Evolutionary conservation across 1,284 basidiomycete genomes (phyloP).

Genomic region (Sutorius eximius): DNA sequence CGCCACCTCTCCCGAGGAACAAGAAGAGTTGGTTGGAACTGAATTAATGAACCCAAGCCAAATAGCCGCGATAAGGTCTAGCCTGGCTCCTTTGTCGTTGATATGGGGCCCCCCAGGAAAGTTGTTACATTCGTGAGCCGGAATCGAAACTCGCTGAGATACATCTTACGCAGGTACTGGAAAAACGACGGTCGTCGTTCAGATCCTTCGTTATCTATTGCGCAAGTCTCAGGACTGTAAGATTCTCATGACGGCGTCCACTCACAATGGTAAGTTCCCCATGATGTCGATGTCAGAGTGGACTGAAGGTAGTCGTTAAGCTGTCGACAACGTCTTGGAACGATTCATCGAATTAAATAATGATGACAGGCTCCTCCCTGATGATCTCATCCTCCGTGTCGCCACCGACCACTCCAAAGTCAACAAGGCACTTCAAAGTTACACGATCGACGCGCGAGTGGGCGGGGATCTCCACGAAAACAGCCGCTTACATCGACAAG

Average conservation of each 20-base stretch:
- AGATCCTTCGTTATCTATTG: constrained; percentile 52
- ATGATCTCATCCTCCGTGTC: constrained; percentile 60
- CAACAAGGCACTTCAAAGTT: constrained; percentile 53
- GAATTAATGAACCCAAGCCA: constrained; percentile 54
- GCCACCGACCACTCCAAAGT: constrained; percentile 64
- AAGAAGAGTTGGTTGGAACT: constrained; percentile 21
- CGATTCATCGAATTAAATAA: constrained; percentile 54
- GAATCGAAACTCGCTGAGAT: not conserved
- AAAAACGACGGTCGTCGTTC: constrained; percentile 66
- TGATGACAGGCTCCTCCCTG: constrained; percentile 40
- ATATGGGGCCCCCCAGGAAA: constrained; percentile 69
- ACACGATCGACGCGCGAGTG: constrained; percentile 62
- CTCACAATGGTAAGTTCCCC: constrained; percentile 53
- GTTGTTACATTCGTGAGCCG: not conserved
- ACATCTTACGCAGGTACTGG: constrained; percentile 50
- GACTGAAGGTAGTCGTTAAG: constrained; percentile 32
- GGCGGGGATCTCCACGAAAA: constrained; percentile 59
- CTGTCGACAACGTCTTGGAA: constrained; percentile 68
- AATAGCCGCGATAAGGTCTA: constrained; percentile 45
- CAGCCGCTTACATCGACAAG: constrained; percentile 55
- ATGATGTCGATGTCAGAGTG: too few relatives aligned
- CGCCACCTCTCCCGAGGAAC: constrained; percentile 2
- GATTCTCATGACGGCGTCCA: constrained; percentile 68
- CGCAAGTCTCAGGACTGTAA: constrained; percentile 38
- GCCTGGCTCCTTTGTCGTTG: constrained; percentile 45